phyloP scores from a whole-genome alignment of 495 filamentous ascomycete species.

The Neurospora pannonica region DNA sequence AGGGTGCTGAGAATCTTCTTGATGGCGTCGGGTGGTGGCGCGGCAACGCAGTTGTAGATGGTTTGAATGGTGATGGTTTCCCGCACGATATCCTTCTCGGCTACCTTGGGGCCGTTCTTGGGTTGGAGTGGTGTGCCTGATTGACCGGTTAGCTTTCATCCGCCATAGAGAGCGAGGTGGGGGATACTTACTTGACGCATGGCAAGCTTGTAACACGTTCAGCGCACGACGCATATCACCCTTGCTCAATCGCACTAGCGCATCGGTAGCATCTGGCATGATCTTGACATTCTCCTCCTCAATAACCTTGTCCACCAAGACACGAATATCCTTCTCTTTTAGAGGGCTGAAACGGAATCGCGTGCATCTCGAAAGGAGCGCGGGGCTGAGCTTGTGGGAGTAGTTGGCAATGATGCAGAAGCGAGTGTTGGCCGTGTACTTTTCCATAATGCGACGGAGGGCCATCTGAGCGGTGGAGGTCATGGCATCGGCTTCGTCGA shows the following conservation, averaged over 20 bases:
- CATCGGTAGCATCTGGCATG: conserved; percentile 62
- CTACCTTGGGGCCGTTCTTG: conserved; percentile 50
- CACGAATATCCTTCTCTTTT: conserved; percentile 74
- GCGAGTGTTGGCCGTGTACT: conserved; percentile 94
- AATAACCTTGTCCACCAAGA: conserved; percentile 81
- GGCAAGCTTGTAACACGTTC: conserved; percentile 94
- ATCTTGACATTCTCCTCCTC: conserved; percentile 81
- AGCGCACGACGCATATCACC: conserved; percentile 94
- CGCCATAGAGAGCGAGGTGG: background rate
- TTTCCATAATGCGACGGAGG: conserved; percentile 94
- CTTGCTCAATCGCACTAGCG: conserved; percentile 78
- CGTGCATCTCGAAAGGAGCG: conserved; percentile 86
- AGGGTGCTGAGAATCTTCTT: conserved; percentile 73
- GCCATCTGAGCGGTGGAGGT: conserved; percentile 96
- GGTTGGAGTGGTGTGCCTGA: conserved; percentile 61
- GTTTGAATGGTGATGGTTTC: conserved; percentile 83
- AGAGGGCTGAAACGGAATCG: conserved; percentile 92
- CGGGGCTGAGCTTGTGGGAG: conserved; percentile 95
- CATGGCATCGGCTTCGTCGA: conserved; percentile 99
- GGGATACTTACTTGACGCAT: conserved; percentile 67
- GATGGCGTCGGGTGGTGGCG: conserved; percentile 86
- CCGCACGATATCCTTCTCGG: conserved; percentile 49
- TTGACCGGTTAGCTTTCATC: conserved; percentile 8
- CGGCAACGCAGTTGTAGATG: conserved; percentile 96
- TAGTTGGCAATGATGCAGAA: conserved; percentile 99